These are phyloP conservation scores for Ogataea saltuana DNA, from an alignment of 805 yeast genomes.

Conservation along the genomic window DNA sequence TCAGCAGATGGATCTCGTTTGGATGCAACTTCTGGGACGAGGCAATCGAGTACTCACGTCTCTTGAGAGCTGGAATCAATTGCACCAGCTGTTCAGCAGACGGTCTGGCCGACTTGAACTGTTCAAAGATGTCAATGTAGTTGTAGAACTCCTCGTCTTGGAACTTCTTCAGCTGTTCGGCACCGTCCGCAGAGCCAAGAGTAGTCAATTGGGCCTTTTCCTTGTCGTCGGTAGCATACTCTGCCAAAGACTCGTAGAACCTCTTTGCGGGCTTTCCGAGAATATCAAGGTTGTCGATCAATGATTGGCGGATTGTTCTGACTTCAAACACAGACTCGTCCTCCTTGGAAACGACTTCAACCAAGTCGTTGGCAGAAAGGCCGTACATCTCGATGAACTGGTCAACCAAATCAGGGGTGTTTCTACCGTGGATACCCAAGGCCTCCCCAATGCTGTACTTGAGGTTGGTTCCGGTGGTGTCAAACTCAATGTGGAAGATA, in stretches of 20 bases:
- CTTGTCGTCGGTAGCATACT: slow-evolving; percentile 65
- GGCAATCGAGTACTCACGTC: slow-evolving; percentile 97
- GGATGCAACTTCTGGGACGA: slow-evolving; percentile 93
- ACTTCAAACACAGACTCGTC: slow-evolving; percentile 58
- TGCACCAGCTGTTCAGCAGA: slow-evolving; percentile 64
- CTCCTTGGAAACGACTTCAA: slow-evolving; percentile 72
- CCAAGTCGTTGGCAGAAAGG: slow-evolving; percentile 63
- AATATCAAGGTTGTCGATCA: slow-evolving; percentile 78
- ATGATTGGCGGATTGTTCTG: slow-evolving; percentile 79
- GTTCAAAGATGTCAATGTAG: slow-evolving; percentile 77
- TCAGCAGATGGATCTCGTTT: slow-evolving; percentile 83
- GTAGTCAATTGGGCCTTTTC: slow-evolving; percentile 63
- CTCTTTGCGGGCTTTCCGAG: slow-evolving; percentile 96
- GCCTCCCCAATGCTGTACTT: slow-evolving; percentile 96
- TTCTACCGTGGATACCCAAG: slow-evolving; percentile 91
- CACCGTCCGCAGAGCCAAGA: slow-evolving; percentile 77
- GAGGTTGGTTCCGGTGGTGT: slow-evolving; percentile 84
- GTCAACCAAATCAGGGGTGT: slow-evolving; percentile 62
- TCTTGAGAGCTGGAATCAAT: slow-evolving; percentile 81
- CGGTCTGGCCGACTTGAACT: slow-evolving; percentile 84
- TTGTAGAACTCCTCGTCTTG: slow-evolving; percentile 82
- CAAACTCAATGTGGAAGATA: slow-evolving; percentile 95
- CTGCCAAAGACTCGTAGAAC: slow-evolving; percentile 81
- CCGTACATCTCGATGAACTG: slow-evolving; percentile 73
- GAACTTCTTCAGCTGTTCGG: slow-evolving; percentile 76